A percentile compares a stretch with the other conserved stretches of the same genome.
Evolutionary conservation across 23 red algal genomes (phyloP).

Genomic region (Gracilaria gracilis): DNA sequence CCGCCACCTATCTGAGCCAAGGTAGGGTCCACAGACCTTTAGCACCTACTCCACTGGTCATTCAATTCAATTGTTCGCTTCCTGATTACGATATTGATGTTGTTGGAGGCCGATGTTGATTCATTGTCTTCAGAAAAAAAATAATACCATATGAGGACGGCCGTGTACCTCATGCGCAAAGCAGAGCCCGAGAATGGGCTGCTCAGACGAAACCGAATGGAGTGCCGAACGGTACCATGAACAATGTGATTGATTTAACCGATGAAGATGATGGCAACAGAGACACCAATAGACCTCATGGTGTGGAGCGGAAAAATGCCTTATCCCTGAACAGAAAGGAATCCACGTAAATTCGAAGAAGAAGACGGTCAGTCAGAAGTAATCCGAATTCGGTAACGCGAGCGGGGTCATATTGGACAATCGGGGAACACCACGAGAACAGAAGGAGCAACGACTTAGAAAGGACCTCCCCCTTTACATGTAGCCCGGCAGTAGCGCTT

Average conservation of each 20-base stretch:
- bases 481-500: conserved; percentile 3
- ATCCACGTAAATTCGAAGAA: background rate
- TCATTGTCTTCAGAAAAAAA: conserved; percentile 60
- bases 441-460: background rate
- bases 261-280: background rate
- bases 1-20: conserved; percentile 20
- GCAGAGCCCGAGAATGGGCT: background rate
- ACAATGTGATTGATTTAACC: conserved; percentile 12
- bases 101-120: conserved; percentile 63
- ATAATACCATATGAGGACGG: background rate
- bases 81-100: conserved; percentile 48
- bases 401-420: background rate
- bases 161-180: background rate
- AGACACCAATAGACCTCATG: background rate
- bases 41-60: conserved; percentile 56
- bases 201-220: background rate
- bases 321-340: background rate
- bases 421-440: background rate
- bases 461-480: background rate
- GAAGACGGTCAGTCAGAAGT: conserved; percentile 14
- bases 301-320: no score
- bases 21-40: conserved; percentile 14
- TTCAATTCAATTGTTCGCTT: conserved; percentile 64
- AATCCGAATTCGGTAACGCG: background rate
- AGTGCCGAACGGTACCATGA: background rate